Evolutionary conservation across 2,329 filamentous ascomycete species (phyloP), one percentile per base, ranked within the genome.

Genomic region (Penicillium sp.): DNA sequence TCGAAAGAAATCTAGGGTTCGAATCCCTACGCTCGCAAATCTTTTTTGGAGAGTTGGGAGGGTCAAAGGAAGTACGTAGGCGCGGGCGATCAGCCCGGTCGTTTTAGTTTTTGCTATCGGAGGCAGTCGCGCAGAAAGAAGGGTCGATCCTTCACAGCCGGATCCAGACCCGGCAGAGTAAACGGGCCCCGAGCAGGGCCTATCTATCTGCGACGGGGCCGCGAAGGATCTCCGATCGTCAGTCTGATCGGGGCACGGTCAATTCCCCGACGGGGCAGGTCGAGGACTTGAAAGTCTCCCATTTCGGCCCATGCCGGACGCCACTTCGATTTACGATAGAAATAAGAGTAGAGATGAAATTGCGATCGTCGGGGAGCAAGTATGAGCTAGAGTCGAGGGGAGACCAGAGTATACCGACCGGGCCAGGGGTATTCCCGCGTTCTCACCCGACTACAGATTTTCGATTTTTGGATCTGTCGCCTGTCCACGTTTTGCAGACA

Each of bases 191-290:
- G 45, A 54, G 27, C 27, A 28, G 48, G 13, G 10, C 16, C 33
- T 31, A 5, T 51, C 42, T 51, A 55, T 51, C 44, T 53, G 43
- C 27, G 22, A 55, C 50, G 44, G 55, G 48, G 54, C 55, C 45
- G 30, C 38, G 51, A 53, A 50, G 50, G 44, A 50, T 51, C 41
- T 30, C 49, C 33, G n/a, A n/a, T n/a, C 7, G 11, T 35, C 31
- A 1, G 5, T 9, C 20, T 22, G 20, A 22, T 22, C 20, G 20
- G 20, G 25, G n/a, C n/a, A n/a, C n/a, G n/a, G n/a, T n/a, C n/a
- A n/a, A n/a, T n/a, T n/a, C n/a, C n/a, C n/a, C n/a, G n/a, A n/a
- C n/a, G n/a, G n/a, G n/a, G n/a, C n/a, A n/a, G n/a, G n/a, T n/a
- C n/a, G n/a, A n/a, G n/a, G n/a, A n/a, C n/a, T n/a, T n/a, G n/a